phyloP scores from a whole-genome alignment of 2,329 filamentous ascomycete species.

The Hypoxylon sp. region DNA sequence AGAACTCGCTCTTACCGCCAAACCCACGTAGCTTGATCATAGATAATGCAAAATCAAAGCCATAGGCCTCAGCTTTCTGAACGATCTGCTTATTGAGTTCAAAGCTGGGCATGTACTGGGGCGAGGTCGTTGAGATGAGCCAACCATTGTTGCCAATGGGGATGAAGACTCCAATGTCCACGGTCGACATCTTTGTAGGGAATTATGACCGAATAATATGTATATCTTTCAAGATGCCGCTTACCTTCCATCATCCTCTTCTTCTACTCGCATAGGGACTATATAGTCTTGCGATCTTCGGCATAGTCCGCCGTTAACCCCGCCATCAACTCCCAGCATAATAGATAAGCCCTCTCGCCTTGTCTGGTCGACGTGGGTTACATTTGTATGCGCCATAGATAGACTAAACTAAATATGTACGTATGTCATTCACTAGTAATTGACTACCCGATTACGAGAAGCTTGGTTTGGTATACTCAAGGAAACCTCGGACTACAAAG shows the following conservation, averaged over 20 bases:
- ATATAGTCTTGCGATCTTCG: constrained; percentile 20
- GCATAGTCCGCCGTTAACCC: constrained; percentile 17
- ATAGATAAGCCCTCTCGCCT: constrained; percentile 24
- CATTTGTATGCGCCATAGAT: constrained; percentile 13
- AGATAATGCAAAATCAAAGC: constrained; percentile 52
- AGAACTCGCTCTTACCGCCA: constrained; percentile 52
- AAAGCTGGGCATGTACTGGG: constrained; percentile 52
- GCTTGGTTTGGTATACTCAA: not conserved
- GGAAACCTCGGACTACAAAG: not conserved
- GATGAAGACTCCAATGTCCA: constrained; percentile 50
- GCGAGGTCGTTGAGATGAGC: constrained; percentile 52
- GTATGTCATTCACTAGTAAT: constrained; percentile 17
- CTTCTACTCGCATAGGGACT: not conserved
- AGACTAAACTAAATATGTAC: constrained; percentile 11
- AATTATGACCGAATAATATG: constrained; percentile 1
- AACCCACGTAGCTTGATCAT: constrained; percentile 54
- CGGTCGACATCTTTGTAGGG: constrained; percentile 35
- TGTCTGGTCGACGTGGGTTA: constrained; percentile 19
- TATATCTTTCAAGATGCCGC: constrained; percentile 3
- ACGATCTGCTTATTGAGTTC: constrained; percentile 52
- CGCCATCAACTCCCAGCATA: constrained; percentile 13
- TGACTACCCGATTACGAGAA: constrained; percentile 1
- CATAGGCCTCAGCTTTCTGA: constrained; percentile 50
- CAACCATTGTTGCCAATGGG: constrained; percentile 54
- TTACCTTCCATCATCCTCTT: not conserved